phyloP scores from a whole-genome alignment of 805 yeast species.

The Candida koratica region DNA sequence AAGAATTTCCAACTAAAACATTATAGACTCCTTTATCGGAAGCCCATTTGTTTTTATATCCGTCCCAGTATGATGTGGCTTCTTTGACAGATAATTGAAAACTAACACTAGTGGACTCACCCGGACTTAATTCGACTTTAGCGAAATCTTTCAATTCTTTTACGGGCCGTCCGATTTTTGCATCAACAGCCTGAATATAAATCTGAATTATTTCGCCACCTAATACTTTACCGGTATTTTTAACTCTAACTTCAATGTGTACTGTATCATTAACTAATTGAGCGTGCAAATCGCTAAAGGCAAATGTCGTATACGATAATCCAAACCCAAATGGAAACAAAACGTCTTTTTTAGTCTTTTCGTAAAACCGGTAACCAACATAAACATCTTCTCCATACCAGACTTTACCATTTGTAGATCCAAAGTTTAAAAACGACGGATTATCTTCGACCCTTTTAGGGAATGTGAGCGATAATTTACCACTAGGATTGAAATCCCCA shows the following conservation, averaged over 20 bases:
- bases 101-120: slow-evolving; percentile 36
- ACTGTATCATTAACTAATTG: slow-evolving; percentile 22
- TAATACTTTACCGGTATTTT: slow-evolving; percentile 44
- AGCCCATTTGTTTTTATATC: slow-evolving; percentile 46
- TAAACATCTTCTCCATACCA: slow-evolving; percentile 59
- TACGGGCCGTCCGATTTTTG: slow-evolving; percentile 46
- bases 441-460: slow-evolving; percentile 26
- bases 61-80: slow-evolving; percentile 51
- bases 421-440: slow-evolving; percentile 29
- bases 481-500: slow-evolving; percentile 58
- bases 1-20: slow-evolving; percentile 43
- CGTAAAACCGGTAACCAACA: slow-evolving; percentile 62
- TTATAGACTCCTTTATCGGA: slow-evolving; percentile 49
- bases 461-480: slow-evolving; percentile 32
- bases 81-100: slow-evolving; percentile 44
- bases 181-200: slow-evolving; percentile 40
- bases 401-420: slow-evolving; percentile 28
- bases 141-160: slow-evolving; percentile 60
- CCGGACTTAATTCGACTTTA: slow-evolving; percentile 45
- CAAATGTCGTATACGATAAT: slow-evolving; percentile 54
- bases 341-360: slow-evolving; percentile 44
- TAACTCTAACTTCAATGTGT: slow-evolving; percentile 37
- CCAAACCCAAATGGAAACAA: slow-evolving; percentile 63
- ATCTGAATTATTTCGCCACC: slow-evolving; percentile 59
- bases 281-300: slow-evolving; percentile 35